A percentile compares a stretch with the other conserved stretches of the same genome.
phyloP scores from a whole-genome alignment of 2,329 filamentous ascomycete species.

The Dothistroma pini region DNA sequence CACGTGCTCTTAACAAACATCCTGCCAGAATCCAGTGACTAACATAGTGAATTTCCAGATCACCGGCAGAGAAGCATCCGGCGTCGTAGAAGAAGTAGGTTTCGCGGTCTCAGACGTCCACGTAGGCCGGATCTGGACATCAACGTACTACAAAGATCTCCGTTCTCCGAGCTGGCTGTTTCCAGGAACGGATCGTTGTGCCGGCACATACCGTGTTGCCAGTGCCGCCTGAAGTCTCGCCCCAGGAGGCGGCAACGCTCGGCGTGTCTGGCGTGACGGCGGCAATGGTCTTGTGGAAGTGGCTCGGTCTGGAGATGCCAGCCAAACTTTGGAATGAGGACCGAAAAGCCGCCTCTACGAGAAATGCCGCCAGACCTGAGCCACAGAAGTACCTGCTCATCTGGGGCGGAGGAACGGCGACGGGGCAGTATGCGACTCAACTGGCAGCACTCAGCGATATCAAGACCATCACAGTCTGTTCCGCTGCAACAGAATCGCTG shows the following conservation, averaged over 20 bases:
- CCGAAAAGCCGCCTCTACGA: not conserved
- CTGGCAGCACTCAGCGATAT: not conserved
- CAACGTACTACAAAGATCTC: not conserved
- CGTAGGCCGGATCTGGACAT: not conserved
- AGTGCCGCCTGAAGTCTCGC: not conserved
- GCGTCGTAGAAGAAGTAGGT: not conserved
- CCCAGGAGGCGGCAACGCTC: not conserved
- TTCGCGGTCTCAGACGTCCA: not conserved
- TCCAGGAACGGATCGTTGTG: not conserved
- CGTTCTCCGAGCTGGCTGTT: not conserved
- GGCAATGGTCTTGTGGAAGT: not conserved
- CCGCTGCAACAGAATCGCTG: not conserved
- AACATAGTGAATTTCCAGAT: not conserved
- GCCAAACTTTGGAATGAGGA: not conserved
- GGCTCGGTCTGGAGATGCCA: not conserved
- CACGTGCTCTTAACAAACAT: not conserved
- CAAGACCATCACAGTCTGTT: not conserved
- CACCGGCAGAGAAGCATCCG: not conserved
- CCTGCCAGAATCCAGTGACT: not conserved
- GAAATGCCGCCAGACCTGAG: too few relatives aligned
- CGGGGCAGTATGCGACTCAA: not conserved
- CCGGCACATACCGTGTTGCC: not conserved
- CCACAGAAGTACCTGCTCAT: not conserved
- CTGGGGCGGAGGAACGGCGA: not conserved
- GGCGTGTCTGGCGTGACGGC: not conserved